Conservation (phyloP, 2,329 filamentous ascomycete genomes). For the Emydomyces testavorans region DNA sequence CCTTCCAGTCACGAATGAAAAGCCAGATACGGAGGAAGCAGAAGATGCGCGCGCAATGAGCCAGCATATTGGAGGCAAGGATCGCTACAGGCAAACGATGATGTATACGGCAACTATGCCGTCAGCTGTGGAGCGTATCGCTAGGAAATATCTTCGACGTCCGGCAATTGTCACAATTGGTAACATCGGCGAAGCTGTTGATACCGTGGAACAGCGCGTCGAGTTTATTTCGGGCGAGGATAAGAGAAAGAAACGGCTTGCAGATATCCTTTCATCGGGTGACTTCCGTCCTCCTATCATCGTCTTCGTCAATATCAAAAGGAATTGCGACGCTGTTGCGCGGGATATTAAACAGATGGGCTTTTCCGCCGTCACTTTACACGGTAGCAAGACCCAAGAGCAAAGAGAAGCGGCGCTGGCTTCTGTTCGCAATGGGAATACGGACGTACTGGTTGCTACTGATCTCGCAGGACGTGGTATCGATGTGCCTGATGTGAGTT, state of each 20-base stretch:
- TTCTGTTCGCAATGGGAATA: slow-evolving; percentile 66
- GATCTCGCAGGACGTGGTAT: slow-evolving; percentile 96
- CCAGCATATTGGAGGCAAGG: slow-evolving; percentile 58
- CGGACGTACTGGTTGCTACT: slow-evolving; percentile 85
- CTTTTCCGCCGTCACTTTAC: slow-evolving; percentile 77
- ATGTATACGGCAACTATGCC: slow-evolving; percentile 99
- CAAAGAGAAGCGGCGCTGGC: slow-evolving; percentile 88
- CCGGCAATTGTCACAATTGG: slow-evolving; percentile 92
- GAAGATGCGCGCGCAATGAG: slow-evolving; percentile 81
- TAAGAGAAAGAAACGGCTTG: slow-evolving; percentile 89
- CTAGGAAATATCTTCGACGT: slow-evolving; percentile 87
- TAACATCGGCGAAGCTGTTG: slow-evolving; percentile 87
- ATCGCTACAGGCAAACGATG: slow-evolving; percentile 93
- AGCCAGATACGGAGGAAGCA: slow-evolving; percentile 84
- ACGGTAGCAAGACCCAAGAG: slow-evolving; percentile 94
- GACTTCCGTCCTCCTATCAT: slow-evolving; percentile 86
- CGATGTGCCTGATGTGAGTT: slow-evolving; percentile 82
- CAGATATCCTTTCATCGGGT: slow-evolving; percentile 70
- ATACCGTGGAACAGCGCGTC: slow-evolving; percentile 94
- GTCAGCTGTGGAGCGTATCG: slow-evolving; percentile 79
- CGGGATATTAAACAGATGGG: slow-evolving; percentile 91
- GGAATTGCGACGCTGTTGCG: slow-evolving; percentile 91
- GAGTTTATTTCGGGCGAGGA: slow-evolving; percentile 87
- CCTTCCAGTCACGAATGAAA: slow-evolving; percentile 82
- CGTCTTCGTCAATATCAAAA: slow-evolving; percentile 99